These are phyloP conservation scores for Leucogyrophana mollusca DNA, from an alignment of 768 basidiomycete species.

Conservation along the genomic window DNA sequence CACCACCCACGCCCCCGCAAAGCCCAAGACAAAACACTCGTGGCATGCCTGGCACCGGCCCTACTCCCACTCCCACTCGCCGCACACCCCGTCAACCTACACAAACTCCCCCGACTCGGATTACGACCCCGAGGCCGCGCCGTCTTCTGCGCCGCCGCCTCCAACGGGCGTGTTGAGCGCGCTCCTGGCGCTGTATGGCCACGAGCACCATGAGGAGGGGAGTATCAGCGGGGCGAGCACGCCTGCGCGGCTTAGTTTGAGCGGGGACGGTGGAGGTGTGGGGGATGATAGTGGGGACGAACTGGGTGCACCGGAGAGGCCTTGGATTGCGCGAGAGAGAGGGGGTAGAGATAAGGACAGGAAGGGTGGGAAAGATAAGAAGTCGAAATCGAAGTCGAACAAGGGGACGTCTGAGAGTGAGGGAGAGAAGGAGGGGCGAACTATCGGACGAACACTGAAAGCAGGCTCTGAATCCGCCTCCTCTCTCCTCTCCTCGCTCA, in stretches of 20 bases:
- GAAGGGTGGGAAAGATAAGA: not conserved
- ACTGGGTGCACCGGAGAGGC: slow-evolving; percentile 15
- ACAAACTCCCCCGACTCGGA: slow-evolving; percentile 1
- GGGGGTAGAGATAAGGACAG: slow-evolving; percentile 1
- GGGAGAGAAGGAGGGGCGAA: too few relatives aligned
- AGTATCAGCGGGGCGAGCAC: slow-evolving; percentile 20
- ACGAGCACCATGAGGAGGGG: slow-evolving; percentile 19
- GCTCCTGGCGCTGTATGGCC: slow-evolving; percentile 59
- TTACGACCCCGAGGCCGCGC: slow-evolving; percentile 6
- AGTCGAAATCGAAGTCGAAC: too few relatives aligned
- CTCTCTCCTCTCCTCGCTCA: slow-evolving; percentile 16
- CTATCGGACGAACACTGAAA: slow-evolving; percentile 14
- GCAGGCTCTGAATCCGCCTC: slow-evolving; percentile 19
- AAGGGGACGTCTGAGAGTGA: too few relatives aligned
- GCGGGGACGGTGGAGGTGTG: slow-evolving; percentile 16
- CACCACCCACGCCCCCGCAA: slow-evolving; percentile 6
- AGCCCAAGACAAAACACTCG: slow-evolving; percentile 4
- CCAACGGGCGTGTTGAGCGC: slow-evolving; percentile 61
- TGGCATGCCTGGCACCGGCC: slow-evolving; percentile 4
- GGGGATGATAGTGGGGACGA: slow-evolving; percentile 16
- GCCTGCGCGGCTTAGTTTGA: slow-evolving; percentile 6
- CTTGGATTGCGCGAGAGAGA: slow-evolving; percentile 18
- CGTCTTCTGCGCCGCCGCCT: slow-evolving; percentile 9
- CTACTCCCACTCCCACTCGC: slow-evolving; percentile 11
- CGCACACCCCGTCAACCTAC: slow-evolving; percentile 3